phyloP scores from a whole-genome alignment of 2,329 filamentous ascomycete genomes.

The Canariomyces notabilis region DNA sequence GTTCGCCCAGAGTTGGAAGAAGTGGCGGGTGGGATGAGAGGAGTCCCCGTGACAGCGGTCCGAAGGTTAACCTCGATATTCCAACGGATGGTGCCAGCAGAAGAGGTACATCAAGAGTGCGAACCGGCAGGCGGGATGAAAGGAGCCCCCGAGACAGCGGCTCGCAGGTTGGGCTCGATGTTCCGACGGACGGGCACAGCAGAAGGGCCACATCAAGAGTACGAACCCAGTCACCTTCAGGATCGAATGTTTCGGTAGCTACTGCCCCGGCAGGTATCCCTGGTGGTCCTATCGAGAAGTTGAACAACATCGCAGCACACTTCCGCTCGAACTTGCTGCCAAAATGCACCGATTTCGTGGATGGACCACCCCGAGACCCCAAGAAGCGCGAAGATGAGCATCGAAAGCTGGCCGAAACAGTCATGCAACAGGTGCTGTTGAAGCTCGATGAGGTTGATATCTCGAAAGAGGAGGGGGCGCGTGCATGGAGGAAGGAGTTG shows the following conservation, averaged over 20 bases:
- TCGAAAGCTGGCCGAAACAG: slow-evolving; percentile 67
- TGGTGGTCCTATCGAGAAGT: slow-evolving; percentile 51
- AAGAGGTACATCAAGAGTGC: slow-evolving; percentile 31
- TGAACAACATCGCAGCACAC: slow-evolving; percentile 60
- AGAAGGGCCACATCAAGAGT: slow-evolving; percentile 31
- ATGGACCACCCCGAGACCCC: slow-evolving; percentile 56
- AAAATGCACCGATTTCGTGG: slow-evolving; percentile 56
- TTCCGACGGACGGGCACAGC: slow-evolving; percentile 33
- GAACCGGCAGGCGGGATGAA: slow-evolving; percentile 14
- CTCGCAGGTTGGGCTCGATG: slow-evolving; percentile 35
- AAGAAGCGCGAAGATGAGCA: slow-evolving; percentile 71
- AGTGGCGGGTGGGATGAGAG: slow-evolving; percentile 15
- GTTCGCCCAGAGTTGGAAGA: slow-evolving; percentile 8
- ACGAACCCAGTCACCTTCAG: slow-evolving; percentile 22
- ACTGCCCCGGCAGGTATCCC: slow-evolving; percentile 30
- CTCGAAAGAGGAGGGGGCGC: slow-evolving; percentile 61
- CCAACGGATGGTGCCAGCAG: slow-evolving; percentile 32
- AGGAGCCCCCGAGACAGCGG: slow-evolving; percentile 41
- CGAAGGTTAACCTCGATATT: slow-evolving; percentile 36
- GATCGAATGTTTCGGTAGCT: slow-evolving; percentile 28
- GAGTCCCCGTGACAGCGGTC: slow-evolving; percentile 41
- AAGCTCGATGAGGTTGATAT: slow-evolving; percentile 75
- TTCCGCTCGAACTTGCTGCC: slow-evolving; percentile 63
- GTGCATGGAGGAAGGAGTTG: slow-evolving; percentile 63
- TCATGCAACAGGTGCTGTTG: slow-evolving; percentile 69